Evolutionary conservation across 371 early-diverging fungal species (phyloP), one percentile per base, ranked within the genome.

Genomic region (Lichtheimia ramosa): DNA sequence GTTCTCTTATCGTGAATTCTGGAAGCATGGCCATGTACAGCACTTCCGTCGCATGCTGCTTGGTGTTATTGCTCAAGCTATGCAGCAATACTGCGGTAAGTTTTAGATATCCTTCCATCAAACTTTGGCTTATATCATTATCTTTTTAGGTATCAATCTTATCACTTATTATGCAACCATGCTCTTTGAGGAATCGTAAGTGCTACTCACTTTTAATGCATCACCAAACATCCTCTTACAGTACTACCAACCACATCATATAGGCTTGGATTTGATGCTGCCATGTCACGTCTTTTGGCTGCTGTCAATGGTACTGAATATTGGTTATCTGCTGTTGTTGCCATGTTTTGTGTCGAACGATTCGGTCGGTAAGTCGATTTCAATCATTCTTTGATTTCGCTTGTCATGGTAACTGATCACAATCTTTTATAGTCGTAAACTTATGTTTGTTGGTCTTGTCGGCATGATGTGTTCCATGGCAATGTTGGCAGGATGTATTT

Each of bases 51-150:
- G 79, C 56, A n/a, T 71, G 72, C 3, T 65, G n/a, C 65, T 78
- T 42, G 79, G 73, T 49, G 73, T 78, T 64, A 51, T 68, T 51
- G 60, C 73, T 48, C 79, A 78, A 55, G 61, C 73, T 20, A 78
- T 78, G 51, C 79, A 78, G 43, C 79, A 78, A 39, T 68, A 71
- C 21, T 69, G 71, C 58, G 79, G 79, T 63, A 78, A 6, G 28
- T 28, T 6, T 7, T 28, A 5, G 7, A 28, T 5, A 6, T 3
- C 1, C 1, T 3, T 28, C 1, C 1, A 28, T 28, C 28, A 6
- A 28, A 28, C 28, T 5, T 28, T 28, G 25, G 7, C 28, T 5
- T 28, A 5, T 28, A 28, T 28, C 1, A 25, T 28, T 28, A 3
- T 28, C 7, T 28, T 3, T 25, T 28, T 7, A 28, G 28, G n/a